Conservation (phyloP, 1,284 basidiomycete genomes). For the Ganoderma sinense region DNA sequence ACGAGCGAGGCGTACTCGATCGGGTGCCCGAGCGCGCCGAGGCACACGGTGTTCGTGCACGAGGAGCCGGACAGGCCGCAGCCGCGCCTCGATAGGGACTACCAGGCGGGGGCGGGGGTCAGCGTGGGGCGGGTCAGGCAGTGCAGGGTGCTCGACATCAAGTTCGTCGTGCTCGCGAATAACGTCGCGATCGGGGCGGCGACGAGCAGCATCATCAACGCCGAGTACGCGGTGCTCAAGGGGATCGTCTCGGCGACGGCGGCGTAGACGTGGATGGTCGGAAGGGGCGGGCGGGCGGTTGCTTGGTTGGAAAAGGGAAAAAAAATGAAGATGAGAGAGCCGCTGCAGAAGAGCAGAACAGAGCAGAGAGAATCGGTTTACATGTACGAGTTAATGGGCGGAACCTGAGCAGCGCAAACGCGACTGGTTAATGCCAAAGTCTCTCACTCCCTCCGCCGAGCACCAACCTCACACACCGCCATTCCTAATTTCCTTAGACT, state of each 20-base stretch:
- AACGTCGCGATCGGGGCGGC: conserved; percentile 98
- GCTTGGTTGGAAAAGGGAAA: neutral
- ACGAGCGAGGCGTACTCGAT: conserved; percentile 83
- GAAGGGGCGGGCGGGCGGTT: neutral
- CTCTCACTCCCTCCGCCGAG: neutral
- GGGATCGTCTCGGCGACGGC: conserved; percentile 59
- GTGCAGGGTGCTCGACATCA: conserved; percentile 93
- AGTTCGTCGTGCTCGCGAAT: conserved; percentile 94
- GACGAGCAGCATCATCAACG: conserved; percentile 97
- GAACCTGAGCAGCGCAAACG: conserved; percentile 11
- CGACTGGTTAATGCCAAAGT: neutral
- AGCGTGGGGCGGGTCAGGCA: conserved; percentile 92
- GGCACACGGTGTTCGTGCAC: conserved; percentile 90
- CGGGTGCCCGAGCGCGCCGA: conserved; percentile 87
- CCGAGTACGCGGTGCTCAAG: conserved; percentile 91
- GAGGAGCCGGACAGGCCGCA: conserved; percentile 95
- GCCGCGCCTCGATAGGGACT: conserved; percentile 91
- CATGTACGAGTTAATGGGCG: conserved; percentile 31
- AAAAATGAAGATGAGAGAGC: neutral
- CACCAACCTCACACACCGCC: neutral
- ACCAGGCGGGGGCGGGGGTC: conserved; percentile 93
- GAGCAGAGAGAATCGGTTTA: conserved; percentile 17
- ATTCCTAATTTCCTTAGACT: too few species aligned
- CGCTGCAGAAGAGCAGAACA: neutral
- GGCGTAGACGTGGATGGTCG: neutral